Percentiles rank a stretch among this genome's conserved stretches.
Conservation (phyloP, 441 rosid genomes). For the Populus tomentosa region DNA sequence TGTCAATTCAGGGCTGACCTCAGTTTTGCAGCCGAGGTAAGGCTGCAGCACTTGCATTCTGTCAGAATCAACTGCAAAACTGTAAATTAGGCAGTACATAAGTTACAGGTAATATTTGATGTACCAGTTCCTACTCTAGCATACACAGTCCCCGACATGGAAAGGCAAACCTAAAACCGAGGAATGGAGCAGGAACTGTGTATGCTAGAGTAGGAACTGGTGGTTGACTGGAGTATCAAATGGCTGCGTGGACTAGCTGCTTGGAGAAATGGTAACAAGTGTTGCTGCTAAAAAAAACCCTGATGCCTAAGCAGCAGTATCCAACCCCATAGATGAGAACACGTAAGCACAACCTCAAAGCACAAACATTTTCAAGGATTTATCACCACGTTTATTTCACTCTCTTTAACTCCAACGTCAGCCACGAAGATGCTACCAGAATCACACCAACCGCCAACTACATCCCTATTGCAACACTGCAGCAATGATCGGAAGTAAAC, state of each 20-base stretch:
- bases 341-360: slow-evolving; percentile 4
- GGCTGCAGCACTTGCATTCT: background rate
- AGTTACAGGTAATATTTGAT: background rate
- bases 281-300: background rate
- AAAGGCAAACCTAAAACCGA: slow-evolving; percentile 1
- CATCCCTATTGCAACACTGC: slow-evolving; percentile 50
- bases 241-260: slow-evolving; percentile 10
- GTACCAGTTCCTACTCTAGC: background rate
- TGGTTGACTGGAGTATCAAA: slow-evolving; percentile 11
- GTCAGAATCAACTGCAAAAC: background rate
- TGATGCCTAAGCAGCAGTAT: background rate
- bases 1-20: too few species aligned
- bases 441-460: slow-evolving; percentile 67
- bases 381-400: background rate
- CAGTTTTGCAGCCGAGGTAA: too few species aligned
- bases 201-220: background rate
- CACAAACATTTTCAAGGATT: background rate
- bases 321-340: background rate
- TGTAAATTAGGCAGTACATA: background rate
- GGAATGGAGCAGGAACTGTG: too few species aligned
- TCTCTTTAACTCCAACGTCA: slow-evolving; percentile 20
- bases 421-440: slow-evolving; percentile 60
- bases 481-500: slow-evolving; percentile 13
- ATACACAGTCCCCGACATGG: background rate
- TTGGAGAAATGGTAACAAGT: slow-evolving; percentile 2